phyloP scores from a whole-genome alignment of 2,329 filamentous ascomycete genomes.

The Fusarium brevicatenulatum region DNA sequence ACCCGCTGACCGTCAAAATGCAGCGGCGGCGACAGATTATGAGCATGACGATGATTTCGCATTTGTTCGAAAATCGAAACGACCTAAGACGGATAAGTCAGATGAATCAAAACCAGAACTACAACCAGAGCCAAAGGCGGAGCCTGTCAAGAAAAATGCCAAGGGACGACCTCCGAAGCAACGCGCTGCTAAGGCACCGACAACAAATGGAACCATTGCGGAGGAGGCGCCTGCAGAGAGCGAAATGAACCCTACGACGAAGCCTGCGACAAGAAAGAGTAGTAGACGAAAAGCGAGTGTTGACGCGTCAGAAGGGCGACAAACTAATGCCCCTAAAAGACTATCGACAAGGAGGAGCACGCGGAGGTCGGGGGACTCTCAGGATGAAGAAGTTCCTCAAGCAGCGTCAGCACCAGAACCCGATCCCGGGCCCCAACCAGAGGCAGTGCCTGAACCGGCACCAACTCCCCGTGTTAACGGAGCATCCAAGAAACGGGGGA shows the following conservation, averaged over 20 bases:
- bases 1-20: slow-evolving; percentile 29
- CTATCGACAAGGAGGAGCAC: slow-evolving; percentile 55
- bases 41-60: slow-evolving; percentile 82
- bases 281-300: slow-evolving; percentile 54
- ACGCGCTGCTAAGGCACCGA: slow-evolving; percentile 49
- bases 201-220: slow-evolving; percentile 36
- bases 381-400: slow-evolving; percentile 40
- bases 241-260: slow-evolving; percentile 32
- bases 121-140: slow-evolving; percentile 45
- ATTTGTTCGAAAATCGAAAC: slow-evolving; percentile 75
- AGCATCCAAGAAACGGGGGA: slow-evolving; percentile 36
- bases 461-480: slow-evolving; percentile 43
- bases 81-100: slow-evolving; percentile 67
- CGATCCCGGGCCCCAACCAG: background rate
- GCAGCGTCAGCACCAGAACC: background rate
- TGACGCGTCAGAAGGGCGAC: slow-evolving; percentile 52
- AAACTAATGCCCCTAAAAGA: slow-evolving; percentile 53
- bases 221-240: slow-evolving; percentile 34
- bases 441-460: background rate
- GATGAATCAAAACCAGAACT: slow-evolving; percentile 47
- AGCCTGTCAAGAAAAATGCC: slow-evolving; percentile 55
- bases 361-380: slow-evolving; percentile 55
- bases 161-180: slow-evolving; percentile 48
- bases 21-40: slow-evolving; percentile 58
- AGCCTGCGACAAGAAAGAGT: slow-evolving; percentile 43